Conservation (phyloP, 768 basidiomycete genomes). For the Pisolithus orientalis region DNA sequence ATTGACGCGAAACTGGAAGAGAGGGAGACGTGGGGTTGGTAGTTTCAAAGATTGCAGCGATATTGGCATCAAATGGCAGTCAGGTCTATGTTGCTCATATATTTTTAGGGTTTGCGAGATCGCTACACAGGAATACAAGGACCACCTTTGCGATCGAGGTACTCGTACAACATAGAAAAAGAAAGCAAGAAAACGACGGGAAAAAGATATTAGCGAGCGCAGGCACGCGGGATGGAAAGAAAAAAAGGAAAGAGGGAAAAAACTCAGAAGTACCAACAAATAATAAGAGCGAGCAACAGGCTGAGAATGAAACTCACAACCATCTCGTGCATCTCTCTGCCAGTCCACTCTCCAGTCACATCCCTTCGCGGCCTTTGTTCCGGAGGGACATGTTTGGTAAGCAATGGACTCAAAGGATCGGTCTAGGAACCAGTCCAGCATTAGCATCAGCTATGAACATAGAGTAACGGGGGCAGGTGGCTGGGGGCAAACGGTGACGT, state of each 20-base stretch:
- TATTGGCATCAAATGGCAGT: not conserved
- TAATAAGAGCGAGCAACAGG: conserved; percentile 1
- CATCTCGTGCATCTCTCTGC: conserved; percentile 67
- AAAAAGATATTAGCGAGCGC: conserved; percentile 14
- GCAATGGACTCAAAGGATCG: conserved; percentile 73
- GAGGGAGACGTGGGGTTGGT: not conserved
- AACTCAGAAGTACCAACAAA: conserved; percentile 5
- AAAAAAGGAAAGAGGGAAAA: conserved; percentile 1
- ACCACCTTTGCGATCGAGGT: conserved; percentile 4
- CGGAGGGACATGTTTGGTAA: conserved; percentile 80
- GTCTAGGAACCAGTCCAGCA: conserved; percentile 43
- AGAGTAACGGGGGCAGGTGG: not conserved
- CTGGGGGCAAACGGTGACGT: conserved; percentile 3
- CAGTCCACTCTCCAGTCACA: conserved; percentile 66
- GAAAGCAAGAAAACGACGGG: conserved; percentile 7
- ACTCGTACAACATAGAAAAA: conserved; percentile 19
- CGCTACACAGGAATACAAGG: conserved; percentile 19
- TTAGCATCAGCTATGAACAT: not conserved
- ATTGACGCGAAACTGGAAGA: not conserved
- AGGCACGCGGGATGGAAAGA: conserved; percentile 6
- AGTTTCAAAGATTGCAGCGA: not conserved
- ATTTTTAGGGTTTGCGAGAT: conserved; percentile 1
- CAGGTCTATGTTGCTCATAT: conserved; percentile 13
- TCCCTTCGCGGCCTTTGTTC: conserved; percentile 72
- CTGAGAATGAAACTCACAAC: conserved; percentile 52